Percentiles rank a stretch among this genome's conserved stretches.
These are phyloP conservation scores for Myxozyma melibiosi DNA, from an alignment of 805 yeast species.

Conservation along the genomic window DNA sequence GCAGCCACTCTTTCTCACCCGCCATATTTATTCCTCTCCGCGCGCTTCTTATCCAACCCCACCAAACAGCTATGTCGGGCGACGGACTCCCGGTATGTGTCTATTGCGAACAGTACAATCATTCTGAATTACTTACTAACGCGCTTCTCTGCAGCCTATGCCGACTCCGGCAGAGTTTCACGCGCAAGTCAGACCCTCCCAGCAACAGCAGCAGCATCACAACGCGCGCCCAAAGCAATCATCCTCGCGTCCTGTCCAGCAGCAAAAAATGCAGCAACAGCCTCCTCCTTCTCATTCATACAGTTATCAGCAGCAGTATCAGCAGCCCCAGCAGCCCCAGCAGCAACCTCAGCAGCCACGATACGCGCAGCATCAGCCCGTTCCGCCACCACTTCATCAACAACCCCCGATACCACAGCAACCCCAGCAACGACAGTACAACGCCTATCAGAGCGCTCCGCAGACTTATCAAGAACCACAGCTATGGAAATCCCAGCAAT, in stretches of 20 bases:
- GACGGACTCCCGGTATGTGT: conserved; percentile 21
- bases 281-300: background rate
- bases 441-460: too few species aligned
- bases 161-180: conserved; percentile 28
- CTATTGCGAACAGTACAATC: background rate
- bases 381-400: conserved; percentile 4
- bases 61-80: conserved; percentile 13
- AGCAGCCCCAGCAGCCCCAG: conserved; percentile 3
- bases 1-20: too few species aligned
- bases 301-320: conserved; percentile 6
- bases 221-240: background rate
- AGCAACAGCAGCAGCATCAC: conserved; percentile 5
- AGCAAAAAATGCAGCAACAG: conserved; percentile 3
- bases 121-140: background rate
- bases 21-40: too few species aligned
- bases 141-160: conserved; percentile 14
- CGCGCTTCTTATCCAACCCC: too few species aligned
- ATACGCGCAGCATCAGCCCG: background rate
- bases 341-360: conserved; percentile 3
- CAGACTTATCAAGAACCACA: background rate
- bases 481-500: background rate
- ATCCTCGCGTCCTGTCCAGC: conserved; percentile 1
- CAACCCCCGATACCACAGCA: conserved; percentile 25
- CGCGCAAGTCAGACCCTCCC: background rate
- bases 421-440: conserved; percentile 1